These are phyloP conservation scores for Cladosporium sp. DNA, from an alignment of 2,329 filamentous ascomycete genomes.

Conservation along the genomic window DNA sequence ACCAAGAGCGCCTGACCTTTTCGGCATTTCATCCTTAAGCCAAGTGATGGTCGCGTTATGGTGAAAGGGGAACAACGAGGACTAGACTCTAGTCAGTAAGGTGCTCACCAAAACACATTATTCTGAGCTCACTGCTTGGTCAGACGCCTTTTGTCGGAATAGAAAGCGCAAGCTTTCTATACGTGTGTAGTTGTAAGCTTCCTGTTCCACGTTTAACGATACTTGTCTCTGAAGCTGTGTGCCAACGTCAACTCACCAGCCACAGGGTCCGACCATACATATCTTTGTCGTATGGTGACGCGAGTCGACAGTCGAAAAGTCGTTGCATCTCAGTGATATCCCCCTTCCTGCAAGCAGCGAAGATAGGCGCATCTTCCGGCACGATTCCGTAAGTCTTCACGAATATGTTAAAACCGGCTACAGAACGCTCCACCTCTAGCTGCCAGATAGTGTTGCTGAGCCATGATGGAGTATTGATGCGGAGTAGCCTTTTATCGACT, in stretches of 20 bases:
- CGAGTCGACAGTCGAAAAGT: background rate
- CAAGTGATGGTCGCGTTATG: too few relatives aligned
- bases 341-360: background rate
- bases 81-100: too few relatives aligned
- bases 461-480: background rate
- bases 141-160: background rate
- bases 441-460: background rate
- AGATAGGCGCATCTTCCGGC: background rate
- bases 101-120: too few relatives aligned
- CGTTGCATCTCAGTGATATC: background rate
- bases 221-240: too few relatives aligned
- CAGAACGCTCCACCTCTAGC: background rate
- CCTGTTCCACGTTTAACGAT: background rate
- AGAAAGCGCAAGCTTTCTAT: background rate
- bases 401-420: background rate
- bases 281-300: background rate
- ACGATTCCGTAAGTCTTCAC: background rate
- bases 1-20: too few relatives aligned
- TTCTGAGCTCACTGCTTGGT: too few relatives aligned
- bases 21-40: too few relatives aligned
- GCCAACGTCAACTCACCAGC: background rate
- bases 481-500: background rate
- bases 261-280: background rate
- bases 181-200: background rate
- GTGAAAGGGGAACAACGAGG: too few relatives aligned